phyloP scores from a whole-genome alignment of 1,284 basidiomycete genomes.

The Apiotrichum gracile region DNA sequence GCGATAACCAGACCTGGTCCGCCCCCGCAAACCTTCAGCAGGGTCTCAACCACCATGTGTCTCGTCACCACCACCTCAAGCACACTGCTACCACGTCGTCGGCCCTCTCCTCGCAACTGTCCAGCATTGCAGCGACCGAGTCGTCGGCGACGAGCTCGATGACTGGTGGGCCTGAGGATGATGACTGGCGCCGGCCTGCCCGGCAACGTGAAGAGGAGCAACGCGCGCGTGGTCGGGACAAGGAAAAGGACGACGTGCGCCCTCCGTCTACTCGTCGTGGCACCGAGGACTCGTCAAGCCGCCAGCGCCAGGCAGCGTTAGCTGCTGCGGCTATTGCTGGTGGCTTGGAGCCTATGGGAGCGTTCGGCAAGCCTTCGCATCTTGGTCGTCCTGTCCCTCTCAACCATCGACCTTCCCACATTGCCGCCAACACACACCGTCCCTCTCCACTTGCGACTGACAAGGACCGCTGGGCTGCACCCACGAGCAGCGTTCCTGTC shows the following conservation, averaged over 20 bases:
- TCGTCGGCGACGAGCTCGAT: constrained; percentile 26
- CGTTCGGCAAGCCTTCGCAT: constrained; percentile 25
- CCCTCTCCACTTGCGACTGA: not conserved
- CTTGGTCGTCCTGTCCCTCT: constrained; percentile 7
- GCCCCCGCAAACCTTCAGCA: constrained; percentile 45
- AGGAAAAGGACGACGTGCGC: not conserved
- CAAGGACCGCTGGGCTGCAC: constrained; percentile 7
- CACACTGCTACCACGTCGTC: constrained; percentile 11
- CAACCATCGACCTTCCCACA: constrained; percentile 4
- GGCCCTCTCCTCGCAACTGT: constrained; percentile 24
- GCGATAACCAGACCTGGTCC: constrained; percentile 37
- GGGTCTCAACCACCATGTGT: constrained; percentile 2
- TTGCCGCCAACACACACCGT: not conserved
- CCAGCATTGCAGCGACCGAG: constrained; percentile 24
- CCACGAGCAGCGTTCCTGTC: constrained; percentile 6
- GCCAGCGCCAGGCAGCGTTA: constrained; percentile 21
- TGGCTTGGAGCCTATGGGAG: constrained; percentile 30
- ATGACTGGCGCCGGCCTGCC: constrained; percentile 25
- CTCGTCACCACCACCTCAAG: constrained; percentile 12
- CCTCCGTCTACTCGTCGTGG: constrained; percentile 2
- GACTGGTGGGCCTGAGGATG: constrained; percentile 22
- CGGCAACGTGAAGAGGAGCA: constrained; percentile 12
- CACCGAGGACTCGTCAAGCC: constrained; percentile 13
- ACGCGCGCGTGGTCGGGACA: constrained; percentile 5
- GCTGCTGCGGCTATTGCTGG: constrained; percentile 31